Conservation (phyloP, 208 protist species). For the Tritrichomonas musculus region DNA sequence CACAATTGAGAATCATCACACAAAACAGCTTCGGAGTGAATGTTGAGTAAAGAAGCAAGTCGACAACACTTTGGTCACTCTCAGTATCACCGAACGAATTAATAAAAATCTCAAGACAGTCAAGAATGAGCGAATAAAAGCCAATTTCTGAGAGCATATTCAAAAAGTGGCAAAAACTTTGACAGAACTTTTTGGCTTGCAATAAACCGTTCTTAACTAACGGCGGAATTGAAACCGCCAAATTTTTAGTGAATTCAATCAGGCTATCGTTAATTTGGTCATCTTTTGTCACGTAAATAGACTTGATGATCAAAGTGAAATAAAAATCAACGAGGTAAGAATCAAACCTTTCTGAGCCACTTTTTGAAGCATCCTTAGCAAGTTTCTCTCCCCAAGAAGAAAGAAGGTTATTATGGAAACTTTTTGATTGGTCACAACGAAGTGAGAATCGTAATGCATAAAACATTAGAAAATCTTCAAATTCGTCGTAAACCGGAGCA, state of each 20-base stretch:
- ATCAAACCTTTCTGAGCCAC: neutral
- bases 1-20: too few relatives aligned
- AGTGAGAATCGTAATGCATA: too few relatives aligned
- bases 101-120: neutral
- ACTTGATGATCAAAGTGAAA: neutral
- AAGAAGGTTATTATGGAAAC: neutral
- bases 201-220: neutral
- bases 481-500: too few relatives aligned
- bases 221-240: neutral
- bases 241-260: neutral
- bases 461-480: too few relatives aligned
- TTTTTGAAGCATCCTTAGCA: neutral
- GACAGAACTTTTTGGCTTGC: neutral
- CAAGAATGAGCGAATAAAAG: neutral
- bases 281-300: neutral
- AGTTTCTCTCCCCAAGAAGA: neutral
- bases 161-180: neutral
- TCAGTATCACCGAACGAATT: neutral
- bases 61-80: neutral
- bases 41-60: neutral
- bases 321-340: neutral
- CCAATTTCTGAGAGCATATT: neutral
- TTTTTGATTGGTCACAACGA: neutral
- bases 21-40: neutral
- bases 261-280: neutral